These are phyloP conservation scores for Aegilops bicornis DNA, from an alignment of 176 grass and related monocot genomes.

Conservation along the genomic window DNA sequence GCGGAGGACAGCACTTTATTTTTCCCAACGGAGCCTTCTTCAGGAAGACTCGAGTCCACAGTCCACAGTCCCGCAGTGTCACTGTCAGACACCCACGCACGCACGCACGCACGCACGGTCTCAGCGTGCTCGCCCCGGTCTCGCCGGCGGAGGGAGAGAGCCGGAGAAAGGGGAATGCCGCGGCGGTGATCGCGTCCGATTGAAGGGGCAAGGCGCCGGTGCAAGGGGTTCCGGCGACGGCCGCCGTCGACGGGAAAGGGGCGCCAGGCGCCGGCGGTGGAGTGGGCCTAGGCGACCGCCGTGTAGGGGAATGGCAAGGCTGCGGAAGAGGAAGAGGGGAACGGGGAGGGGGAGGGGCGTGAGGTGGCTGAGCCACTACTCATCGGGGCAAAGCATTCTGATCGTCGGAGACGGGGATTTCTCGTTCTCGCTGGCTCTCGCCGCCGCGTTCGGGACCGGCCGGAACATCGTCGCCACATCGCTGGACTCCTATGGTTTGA, in stretches of 20 bases:
- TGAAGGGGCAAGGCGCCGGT: too few species aligned
- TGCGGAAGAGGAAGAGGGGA: too few species aligned
- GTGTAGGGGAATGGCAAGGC: neutral
- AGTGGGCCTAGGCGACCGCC: neutral
- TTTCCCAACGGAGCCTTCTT: neutral
- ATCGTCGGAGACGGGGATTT: conserved; percentile 62
- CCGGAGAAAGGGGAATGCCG: neutral
- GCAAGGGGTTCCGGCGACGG: too few species aligned
- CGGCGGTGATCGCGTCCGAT: too few species aligned
- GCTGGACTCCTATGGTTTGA: neutral
- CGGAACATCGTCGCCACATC: conserved; percentile 49
- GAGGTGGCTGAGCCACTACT: conserved; percentile 46
- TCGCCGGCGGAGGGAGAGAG: too few species aligned
- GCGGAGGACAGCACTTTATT: neutral
- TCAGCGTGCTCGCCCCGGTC: neutral
- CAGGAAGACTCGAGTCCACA: neutral
- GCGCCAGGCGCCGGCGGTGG: neutral
- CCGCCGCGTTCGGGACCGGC: conserved; percentile 44
- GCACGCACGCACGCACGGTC: neutral
- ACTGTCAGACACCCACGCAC: neutral
- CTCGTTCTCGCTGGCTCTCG: conserved; percentile 59
- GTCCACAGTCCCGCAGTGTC: neutral
- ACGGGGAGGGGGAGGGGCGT: neutral
- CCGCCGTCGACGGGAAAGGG: neutral
- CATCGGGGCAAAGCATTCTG: conserved; percentile 45